These are phyloP conservation scores for Suhomyces vadensis DNA, from an alignment of 805 yeast species.

Conservation along the genomic window DNA sequence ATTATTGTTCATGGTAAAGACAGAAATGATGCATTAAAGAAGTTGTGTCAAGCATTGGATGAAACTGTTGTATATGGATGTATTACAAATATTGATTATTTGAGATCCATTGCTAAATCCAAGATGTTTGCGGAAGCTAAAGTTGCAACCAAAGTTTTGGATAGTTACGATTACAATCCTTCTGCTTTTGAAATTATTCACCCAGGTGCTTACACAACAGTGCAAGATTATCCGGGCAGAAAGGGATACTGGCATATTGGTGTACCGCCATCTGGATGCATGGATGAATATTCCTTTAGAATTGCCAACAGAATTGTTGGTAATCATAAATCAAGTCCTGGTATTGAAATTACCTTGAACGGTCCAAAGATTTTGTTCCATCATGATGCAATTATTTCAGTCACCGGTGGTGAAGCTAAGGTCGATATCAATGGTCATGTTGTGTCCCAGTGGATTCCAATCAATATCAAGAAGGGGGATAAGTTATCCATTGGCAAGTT, in stretches of 20 bases:
- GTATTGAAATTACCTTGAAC: conserved; percentile 80
- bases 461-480: conserved; percentile 71
- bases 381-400: conserved; percentile 70
- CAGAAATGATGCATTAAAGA: conserved; percentile 78
- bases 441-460: conserved; percentile 70
- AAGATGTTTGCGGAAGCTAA: conserved; percentile 79
- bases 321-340: conserved; percentile 78
- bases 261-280: conserved; percentile 98
- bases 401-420: conserved; percentile 82
- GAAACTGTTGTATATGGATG: conserved; percentile 90
- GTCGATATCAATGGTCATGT: conserved; percentile 63
- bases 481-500: conserved; percentile 80
- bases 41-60: conserved; percentile 75
- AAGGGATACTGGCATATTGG: conserved; percentile 86
- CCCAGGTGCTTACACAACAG: conserved; percentile 82
- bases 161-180: conserved; percentile 75
- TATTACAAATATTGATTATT: conserved; percentile 84
- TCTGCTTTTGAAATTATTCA: conserved; percentile 78
- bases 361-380: conserved; percentile 91
- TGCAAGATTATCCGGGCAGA: conserved; percentile 97
- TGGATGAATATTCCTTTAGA: conserved; percentile 91
- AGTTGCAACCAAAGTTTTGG: conserved; percentile 86
- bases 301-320: conserved; percentile 91
- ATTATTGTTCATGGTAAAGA: conserved; percentile 92
- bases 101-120: conserved; percentile 82